Evolutionary conservation across 2,329 filamentous ascomycete species (phyloP).

Genomic region (Tolypocladium paradoxum): DNA sequence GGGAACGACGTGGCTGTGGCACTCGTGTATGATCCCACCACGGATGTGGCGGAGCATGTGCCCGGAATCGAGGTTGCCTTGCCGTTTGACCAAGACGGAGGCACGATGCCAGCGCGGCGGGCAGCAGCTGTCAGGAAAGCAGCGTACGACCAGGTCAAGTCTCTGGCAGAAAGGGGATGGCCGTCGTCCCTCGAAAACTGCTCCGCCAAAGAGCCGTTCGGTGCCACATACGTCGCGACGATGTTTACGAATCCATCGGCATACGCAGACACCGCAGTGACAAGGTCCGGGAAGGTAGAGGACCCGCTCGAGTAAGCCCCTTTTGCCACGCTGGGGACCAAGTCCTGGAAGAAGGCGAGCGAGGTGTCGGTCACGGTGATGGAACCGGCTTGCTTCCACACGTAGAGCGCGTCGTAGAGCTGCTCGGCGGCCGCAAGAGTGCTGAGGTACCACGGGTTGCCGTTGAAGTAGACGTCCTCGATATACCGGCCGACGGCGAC

Average conservation of each 20-base stretch:
- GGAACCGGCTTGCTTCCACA: conserved; percentile 53
- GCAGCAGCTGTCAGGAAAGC: conserved; percentile 54
- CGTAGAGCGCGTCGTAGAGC: conserved; percentile 64
- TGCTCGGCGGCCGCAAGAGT: conserved; percentile 72
- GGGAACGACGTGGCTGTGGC: conserved; percentile 40
- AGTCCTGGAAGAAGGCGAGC: conserved; percentile 59
- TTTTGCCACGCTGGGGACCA: conserved; percentile 43
- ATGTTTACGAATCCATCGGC: conserved; percentile 52
- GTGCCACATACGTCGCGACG: conserved; percentile 49
- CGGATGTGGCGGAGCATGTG: conserved; percentile 34
- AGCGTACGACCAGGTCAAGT: conserved; percentile 67
- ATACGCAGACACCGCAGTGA: conserved; percentile 45
- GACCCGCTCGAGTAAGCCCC: conserved; percentile 50
- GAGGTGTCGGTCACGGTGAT: conserved; percentile 56
- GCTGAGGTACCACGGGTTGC: conserved; percentile 73
- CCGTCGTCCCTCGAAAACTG: conserved; percentile 49
- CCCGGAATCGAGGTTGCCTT: conserved; percentile 36
- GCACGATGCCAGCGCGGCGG: conserved; percentile 43
- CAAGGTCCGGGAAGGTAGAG: conserved; percentile 40
- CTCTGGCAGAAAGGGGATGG: conserved; percentile 47
- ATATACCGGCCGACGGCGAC: conserved; percentile 56
- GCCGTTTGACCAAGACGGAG: conserved; percentile 43
- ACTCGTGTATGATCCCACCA: conserved; percentile 38
- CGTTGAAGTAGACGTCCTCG: conserved; percentile 65
- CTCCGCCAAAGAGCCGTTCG: conserved; percentile 55